Base-by-base conservation (phyloP, 2,329 filamentous ascomycete species). In the Botrytis fragariae region DNA sequence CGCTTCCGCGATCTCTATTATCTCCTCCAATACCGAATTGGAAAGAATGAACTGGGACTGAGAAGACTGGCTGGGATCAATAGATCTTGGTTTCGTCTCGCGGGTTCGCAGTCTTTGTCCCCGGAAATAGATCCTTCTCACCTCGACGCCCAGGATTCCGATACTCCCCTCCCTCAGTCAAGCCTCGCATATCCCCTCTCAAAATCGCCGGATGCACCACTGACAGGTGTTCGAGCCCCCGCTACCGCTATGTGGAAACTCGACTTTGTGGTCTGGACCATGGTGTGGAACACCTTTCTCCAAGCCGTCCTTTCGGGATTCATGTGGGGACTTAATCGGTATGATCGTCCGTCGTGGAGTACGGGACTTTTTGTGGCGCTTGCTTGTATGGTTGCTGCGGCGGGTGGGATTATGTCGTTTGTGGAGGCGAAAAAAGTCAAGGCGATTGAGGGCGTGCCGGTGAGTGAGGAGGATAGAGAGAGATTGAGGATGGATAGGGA, bases 261-360 rank as follows among this genome's bases (percentile, higher is more conserved):
- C 79, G 93, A 96, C 77, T 89, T 92, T 73, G 89, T 95, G 48
- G 86, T 97, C 51, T 95, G 91, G 91, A 86, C 91, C 77, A 94
- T 94, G 83, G 87, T 94, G 4, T 86, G 85, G 84, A 97, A 97
- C 79, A 96, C 93, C 0, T 87, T 95, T 72, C 86, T 96, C 62
- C 94, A 97, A 81, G 86, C 86, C 57, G 86, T 89, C 29, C 86
- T 97, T 2, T 92, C 90, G 14, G 91, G 88, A 4, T 92, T 94
- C 83, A 97, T 97, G 94, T 97, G 93, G 92, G 90, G 88, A 2
- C 85, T 92, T 82, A 92, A 93, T 79, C 85, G 92, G 35, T 91
- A 90, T 78, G 83, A 91, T 35, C 86, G 94, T n/a, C 93, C 94
- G 0, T 87, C 88, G 35, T 97, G 93, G 93, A 88, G 90, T 18